Evolutionary conservation across 306 rosid species (phyloP).

Genomic region (Medicago lupulina): DNA sequence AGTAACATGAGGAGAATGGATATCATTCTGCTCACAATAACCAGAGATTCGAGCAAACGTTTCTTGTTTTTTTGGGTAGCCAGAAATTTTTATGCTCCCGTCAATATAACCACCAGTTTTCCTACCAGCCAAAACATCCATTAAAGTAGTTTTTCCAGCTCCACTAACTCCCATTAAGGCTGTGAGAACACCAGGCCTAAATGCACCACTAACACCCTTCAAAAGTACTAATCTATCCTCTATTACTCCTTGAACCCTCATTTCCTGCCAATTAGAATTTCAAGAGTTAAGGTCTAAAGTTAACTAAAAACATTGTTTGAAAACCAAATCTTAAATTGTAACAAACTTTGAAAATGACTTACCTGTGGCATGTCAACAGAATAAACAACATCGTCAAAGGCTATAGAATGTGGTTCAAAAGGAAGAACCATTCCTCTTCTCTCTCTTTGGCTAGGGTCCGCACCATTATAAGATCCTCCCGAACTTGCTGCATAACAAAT

Average conservation of each 20-base stretch:
- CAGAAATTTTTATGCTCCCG: slow-evolving; percentile 62
- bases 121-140: slow-evolving; percentile 78
- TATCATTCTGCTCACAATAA: slow-evolving; percentile 74
- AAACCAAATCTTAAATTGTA: not conserved
- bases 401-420: slow-evolving; percentile 56
- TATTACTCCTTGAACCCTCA: slow-evolving; percentile 58
- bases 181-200: slow-evolving; percentile 76
- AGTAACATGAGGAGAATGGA: slow-evolving; percentile 73
- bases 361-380: slow-evolving; percentile 75
- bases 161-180: slow-evolving; percentile 87
- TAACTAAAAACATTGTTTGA: not conserved
- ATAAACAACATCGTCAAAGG: slow-evolving; percentile 57
- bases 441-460: slow-evolving; percentile 38
- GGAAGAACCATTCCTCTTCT: slow-evolving; percentile 74
- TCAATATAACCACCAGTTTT: slow-evolving; percentile 77
- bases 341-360: slow-evolving; percentile 7
- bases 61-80: slow-evolving; percentile 69
- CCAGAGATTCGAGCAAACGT: slow-evolving; percentile 69
- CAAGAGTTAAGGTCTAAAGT: slow-evolving; percentile 1
- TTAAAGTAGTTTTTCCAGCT: slow-evolving; percentile 76
- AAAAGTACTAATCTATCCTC: slow-evolving; percentile 61
- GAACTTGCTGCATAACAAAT: slow-evolving; percentile 49
- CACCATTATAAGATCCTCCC: slow-evolving; percentile 13
- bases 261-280: slow-evolving; percentile 53
- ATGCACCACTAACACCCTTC: slow-evolving; percentile 68